These are phyloP conservation scores for Diaporthe caulivora DNA, from an alignment of 2,329 filamentous ascomycete species.

Conservation along the genomic window DNA sequence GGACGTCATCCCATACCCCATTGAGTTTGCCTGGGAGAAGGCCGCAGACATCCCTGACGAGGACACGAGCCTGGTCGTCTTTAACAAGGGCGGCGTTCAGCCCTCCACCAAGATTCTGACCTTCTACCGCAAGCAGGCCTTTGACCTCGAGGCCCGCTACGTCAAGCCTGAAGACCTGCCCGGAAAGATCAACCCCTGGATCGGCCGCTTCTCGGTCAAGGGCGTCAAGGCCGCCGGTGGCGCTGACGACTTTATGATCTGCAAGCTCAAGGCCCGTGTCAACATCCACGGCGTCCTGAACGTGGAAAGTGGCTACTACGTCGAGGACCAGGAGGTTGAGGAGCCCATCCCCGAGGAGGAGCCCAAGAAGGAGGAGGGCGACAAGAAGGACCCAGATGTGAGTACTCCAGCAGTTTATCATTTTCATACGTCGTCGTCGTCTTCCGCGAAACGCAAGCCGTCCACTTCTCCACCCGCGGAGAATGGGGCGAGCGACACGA, in stretches of 20 bases:
- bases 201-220: constrained; percentile 98
- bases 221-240: constrained; percentile 87
- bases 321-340: constrained; percentile 97
- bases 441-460: constrained; percentile 33
- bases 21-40: constrained; percentile 99
- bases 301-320: constrained; percentile 96
- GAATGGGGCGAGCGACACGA: constrained; percentile 21
- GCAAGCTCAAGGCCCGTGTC: constrained; percentile 97
- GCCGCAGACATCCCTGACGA: constrained; percentile 98
- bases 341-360: constrained; percentile 86
- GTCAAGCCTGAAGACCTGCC: constrained; percentile 88
- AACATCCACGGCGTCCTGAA: constrained; percentile 98
- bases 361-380: constrained; percentile 55
- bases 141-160: constrained; percentile 96
- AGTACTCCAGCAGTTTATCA: constrained; percentile 56
- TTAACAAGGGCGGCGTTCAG: constrained; percentile 96
- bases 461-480: constrained; percentile 28
- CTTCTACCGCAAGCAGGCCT: constrained; percentile 98
- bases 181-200: constrained; percentile 93
- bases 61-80: constrained; percentile 96
- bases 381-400: constrained; percentile 80
- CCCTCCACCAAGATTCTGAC: constrained; percentile 99
- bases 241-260: constrained; percentile 99
- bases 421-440: constrained; percentile 20
- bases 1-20: constrained; percentile 97